Evolutionary conservation across 768 basidiomycete species (phyloP).

Genomic region (Mycena belliarum): DNA sequence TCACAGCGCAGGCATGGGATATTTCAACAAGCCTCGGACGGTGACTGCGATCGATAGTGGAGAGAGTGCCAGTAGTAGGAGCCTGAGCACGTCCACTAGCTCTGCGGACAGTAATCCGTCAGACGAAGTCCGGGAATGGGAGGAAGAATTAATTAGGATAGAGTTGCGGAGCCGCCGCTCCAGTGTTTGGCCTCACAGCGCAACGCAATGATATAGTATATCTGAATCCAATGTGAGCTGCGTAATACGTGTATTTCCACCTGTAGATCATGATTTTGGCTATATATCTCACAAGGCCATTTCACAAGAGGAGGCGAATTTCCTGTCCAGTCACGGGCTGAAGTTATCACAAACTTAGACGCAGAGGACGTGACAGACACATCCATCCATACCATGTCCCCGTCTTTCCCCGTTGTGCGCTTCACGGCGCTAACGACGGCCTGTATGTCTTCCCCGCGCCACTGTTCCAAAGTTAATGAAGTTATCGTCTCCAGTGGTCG

Average conservation of each 20-base stretch:
- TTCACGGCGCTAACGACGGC: slow-evolving; percentile 19
- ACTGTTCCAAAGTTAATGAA: slow-evolving; percentile 6
- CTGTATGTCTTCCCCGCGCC: slow-evolving; percentile 10
- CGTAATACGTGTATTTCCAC: neutral
- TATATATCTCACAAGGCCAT: too few relatives aligned
- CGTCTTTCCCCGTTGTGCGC: slow-evolving; percentile 19
- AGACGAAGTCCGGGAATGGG: slow-evolving; percentile 65
- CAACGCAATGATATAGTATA: neutral
- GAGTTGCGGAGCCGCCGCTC: slow-evolving; percentile 59
- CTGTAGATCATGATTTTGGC: slow-evolving; percentile 11
- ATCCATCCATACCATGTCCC: slow-evolving; percentile 10
- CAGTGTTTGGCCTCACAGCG: slow-evolving; percentile 41
- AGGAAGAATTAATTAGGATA: slow-evolving; percentile 73
- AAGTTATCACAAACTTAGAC: too few relatives aligned
- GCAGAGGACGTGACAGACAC: too few relatives aligned
- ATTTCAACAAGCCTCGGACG: slow-evolving; percentile 18
- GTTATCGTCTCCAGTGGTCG: slow-evolving; percentile 11
- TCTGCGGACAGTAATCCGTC: slow-evolving; percentile 31
- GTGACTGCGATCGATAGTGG: slow-evolving; percentile 21
- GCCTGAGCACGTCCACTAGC: slow-evolving; percentile 31
- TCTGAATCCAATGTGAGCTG: too few relatives aligned
- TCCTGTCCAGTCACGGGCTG: slow-evolving; percentile 1
- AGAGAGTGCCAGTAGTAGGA: slow-evolving; percentile 37
- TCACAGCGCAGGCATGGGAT: slow-evolving; percentile 11
- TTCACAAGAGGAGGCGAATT: too few relatives aligned